Base-by-base conservation (phyloP, 2,329 filamentous ascomycete species). In the Beauveria sp. region DNA sequence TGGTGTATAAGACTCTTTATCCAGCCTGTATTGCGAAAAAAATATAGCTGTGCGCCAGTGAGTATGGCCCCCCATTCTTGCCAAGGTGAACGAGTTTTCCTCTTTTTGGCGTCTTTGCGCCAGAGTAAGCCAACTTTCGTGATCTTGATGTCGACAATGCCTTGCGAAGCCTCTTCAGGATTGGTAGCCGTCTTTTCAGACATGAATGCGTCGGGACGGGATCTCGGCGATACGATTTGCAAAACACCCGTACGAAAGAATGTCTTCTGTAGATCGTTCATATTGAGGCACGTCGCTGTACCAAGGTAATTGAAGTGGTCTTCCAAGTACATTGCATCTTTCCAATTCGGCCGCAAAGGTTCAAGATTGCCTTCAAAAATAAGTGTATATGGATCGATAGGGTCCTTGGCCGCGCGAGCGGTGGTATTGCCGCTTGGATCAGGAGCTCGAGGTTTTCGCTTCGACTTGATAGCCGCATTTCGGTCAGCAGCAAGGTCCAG, bases 21-120 rank as follows among this genome's bases (percentile, higher is more conserved):
- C 93, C 95, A 99, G 22, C 87, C 82, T 5, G 91, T 89, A 71
- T 98, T 97, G 62, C 91, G 88, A 78, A 98, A 99, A 74, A 99
- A 91, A 73, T 97, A 99, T 8, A 99, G 83, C 70, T 97, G 93
- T 6, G 95, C 96, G n/a, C 93, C 91, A 0, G 95, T 99, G 34
- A 99, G 82, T 63, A 99, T 89, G 26, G 92, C 95, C 58, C 95
- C 95, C 95, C 95, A 99, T 80, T 99, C 95, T 71, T 97, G 93
- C 95, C 95, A 99, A 1, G 95, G 93, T 12, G 93, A 97, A 49
- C 93, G 85, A 0, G 92, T 89, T 74, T 96, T 96, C 76, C 95
- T 93, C 76, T 93, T 96, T 77, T 96, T 97, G 1, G 83, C 78
- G 66, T 96, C 92, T 72, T 99, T 99, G 50, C 95, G 87, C 95